Conservation (phyloP, 257 asterid species). For the Jaltomata sinuosa region DNA sequence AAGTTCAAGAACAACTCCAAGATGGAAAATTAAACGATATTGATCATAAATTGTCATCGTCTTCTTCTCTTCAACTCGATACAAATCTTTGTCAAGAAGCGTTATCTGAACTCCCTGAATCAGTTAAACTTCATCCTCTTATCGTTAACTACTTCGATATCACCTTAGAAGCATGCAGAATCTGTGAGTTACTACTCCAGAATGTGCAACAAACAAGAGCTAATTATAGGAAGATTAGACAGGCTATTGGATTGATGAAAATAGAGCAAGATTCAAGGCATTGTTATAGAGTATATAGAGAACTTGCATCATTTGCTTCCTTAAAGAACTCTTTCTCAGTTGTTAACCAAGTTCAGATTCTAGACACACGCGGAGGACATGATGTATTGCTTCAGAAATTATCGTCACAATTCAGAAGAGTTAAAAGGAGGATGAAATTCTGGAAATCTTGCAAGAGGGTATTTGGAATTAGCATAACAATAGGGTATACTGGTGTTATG, state of each 20-base stretch:
- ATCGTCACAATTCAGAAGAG: slow-evolving; percentile 24
- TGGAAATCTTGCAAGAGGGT: slow-evolving; percentile 18
- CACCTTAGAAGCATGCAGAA: slow-evolving; percentile 41
- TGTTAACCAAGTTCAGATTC: slow-evolving; percentile 21
- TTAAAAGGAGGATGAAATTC: slow-evolving; percentile 25
- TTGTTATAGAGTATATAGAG: slow-evolving; percentile 1
- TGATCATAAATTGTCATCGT: slow-evolving; percentile 11
- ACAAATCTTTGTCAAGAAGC: slow-evolving; percentile 16
- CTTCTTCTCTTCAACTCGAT: slow-evolving; percentile 13
- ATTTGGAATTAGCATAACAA: slow-evolving; percentile 11
- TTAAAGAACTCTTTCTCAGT: slow-evolving; percentile 38
- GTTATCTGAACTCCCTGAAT: slow-evolving; percentile 12
- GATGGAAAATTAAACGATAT: neutral
- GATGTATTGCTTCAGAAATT: slow-evolving; percentile 24
- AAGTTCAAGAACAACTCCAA: slow-evolving; percentile 33
- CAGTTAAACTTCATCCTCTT: slow-evolving; percentile 20
- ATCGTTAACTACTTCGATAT: slow-evolving; percentile 38
- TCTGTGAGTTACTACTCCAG: slow-evolving; percentile 45
- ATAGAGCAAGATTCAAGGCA: slow-evolving; percentile 16
- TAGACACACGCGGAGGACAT: slow-evolving; percentile 29
- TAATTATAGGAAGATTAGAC: slow-evolving; percentile 16
- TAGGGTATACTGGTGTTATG: slow-evolving; percentile 21
- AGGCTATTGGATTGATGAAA: slow-evolving; percentile 12
- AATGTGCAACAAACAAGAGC: slow-evolving; percentile 27
- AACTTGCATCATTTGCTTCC: slow-evolving; percentile 29